Evolutionary conservation across 1,284 basidiomycete genomes (phyloP).

Genomic region (Cryptococcus amylolentus): DNA sequence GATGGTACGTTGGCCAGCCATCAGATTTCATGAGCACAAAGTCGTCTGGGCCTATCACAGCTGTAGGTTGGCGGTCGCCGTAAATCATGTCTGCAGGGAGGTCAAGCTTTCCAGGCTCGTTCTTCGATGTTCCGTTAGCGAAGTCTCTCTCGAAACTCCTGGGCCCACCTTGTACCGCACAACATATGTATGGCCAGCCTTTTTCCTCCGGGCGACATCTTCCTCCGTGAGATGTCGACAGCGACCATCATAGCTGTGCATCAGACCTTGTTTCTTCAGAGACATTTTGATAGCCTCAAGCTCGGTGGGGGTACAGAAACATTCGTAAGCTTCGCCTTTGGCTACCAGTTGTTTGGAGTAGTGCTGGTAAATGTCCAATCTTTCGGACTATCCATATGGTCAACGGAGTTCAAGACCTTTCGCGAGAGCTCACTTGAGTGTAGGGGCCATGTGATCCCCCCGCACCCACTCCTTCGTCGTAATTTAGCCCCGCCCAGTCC

Average conservation of each 20-base stretch:
- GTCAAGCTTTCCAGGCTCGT: constrained; percentile 12
- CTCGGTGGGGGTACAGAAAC: constrained; percentile 78
- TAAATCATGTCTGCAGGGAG: constrained; percentile 33
- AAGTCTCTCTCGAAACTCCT: no score
- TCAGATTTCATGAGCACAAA: constrained; percentile 91
- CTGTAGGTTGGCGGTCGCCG: constrained; percentile 27
- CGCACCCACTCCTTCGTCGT: constrained; percentile 86
- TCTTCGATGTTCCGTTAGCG: constrained; percentile 6
- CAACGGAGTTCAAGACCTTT: no score
- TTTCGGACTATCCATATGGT: constrained; percentile 64
- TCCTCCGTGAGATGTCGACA: constrained; percentile 81
- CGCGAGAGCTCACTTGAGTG: constrained; percentile 60
- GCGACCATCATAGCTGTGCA: constrained; percentile 75
- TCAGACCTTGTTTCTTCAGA: constrained; percentile 66
- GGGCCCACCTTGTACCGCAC: constrained; percentile 70
- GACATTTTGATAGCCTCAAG: constrained; percentile 65
- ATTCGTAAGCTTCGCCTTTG: constrained; percentile 69
- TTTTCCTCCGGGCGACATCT: constrained; percentile 70
- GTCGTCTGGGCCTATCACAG: constrained; percentile 59
- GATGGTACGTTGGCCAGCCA: constrained; percentile 90
- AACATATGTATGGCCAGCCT: constrained; percentile 70
- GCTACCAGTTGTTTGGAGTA: constrained; percentile 63
- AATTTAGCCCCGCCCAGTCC: constrained; percentile 88
- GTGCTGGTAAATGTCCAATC: constrained; percentile 73
- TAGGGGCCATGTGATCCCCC: constrained; percentile 73